These are phyloP conservation scores for Geotrichum fermentans DNA, from an alignment of 1,139 yeast genomes.

Conservation along the genomic window DNA sequence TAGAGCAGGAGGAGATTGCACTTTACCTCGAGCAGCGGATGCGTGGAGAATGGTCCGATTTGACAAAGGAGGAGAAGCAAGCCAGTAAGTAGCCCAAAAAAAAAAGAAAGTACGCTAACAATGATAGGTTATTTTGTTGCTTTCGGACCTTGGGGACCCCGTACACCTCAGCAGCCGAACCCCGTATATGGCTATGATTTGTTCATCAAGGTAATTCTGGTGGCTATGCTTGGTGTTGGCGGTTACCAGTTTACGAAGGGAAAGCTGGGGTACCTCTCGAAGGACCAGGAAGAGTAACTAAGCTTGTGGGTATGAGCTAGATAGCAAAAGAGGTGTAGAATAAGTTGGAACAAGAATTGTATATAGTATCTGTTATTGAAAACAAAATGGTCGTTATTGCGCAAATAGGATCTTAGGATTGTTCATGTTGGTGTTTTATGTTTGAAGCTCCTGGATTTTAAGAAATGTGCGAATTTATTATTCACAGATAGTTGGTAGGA, in stretches of 20 bases:
- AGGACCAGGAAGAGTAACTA: neutral
- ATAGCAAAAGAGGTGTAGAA: neutral
- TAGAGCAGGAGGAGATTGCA: constrained; percentile 42
- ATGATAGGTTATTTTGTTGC: constrained; percentile 33
- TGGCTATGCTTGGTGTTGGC: constrained; percentile 28
- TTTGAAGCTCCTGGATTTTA: too few relatives aligned
- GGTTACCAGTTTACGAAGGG: constrained; percentile 29
- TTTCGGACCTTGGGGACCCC: constrained; percentile 42
- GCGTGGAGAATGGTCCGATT: constrained; percentile 41
- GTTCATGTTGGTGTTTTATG: too few relatives aligned
- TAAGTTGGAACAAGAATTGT: too few relatives aligned
- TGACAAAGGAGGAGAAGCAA: constrained; percentile 37
- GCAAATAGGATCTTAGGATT: too few relatives aligned
- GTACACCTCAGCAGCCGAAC: constrained; percentile 27
- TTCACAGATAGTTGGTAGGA: too few relatives aligned
- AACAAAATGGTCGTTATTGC: too few relatives aligned
- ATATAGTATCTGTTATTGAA: too few relatives aligned
- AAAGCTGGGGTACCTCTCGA: constrained; percentile 13
- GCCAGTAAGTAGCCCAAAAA: constrained; percentile 33
- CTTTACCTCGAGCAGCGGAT: constrained; percentile 43
- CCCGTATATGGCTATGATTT: constrained; percentile 31
- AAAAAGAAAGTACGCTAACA: neutral
- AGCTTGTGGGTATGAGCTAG: too few relatives aligned
- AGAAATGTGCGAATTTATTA: too few relatives aligned
- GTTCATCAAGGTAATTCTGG: constrained; percentile 28